Base-by-base conservation (phyloP, 306 rosid genomes). In the Cucurbita maxima region DNA sequence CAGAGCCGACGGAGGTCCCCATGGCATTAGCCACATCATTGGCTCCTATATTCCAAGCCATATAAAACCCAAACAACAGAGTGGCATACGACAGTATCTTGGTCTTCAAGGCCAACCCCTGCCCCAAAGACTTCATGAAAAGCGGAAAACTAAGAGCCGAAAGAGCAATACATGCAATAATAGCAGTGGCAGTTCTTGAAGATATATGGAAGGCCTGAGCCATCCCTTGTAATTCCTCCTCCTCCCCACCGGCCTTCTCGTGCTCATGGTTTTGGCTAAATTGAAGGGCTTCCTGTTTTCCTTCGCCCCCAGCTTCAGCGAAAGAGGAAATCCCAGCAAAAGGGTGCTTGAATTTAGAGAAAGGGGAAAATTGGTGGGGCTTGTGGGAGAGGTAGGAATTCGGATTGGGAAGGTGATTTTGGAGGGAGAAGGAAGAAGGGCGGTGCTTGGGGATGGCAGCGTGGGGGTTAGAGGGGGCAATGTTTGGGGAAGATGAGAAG, bases 31-130 rank as follows among this genome's bases (percentile, higher is more conserved):
- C 99, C 77, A 95, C 99, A 58, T 95, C 99, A 57, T 95, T 95
- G 25, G 99, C 97, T 12, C 99, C 99, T 19, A 95, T 95, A 77
- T 95, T 95, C 99, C 99, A 95, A 40, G 97, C 99, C 99, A 95
- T 95, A 83, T 95, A 95, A 41, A 95, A 91, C n/a, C 97, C 99
- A 67, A 88, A 88, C 55, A 95, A 66, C 16, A 95, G 77, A 0
- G 99, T 89, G 0, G 19, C 84, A 52, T 95, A 95, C 0, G 97
- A 89, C 48, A 91, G 47, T 41, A 86, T 16, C 54, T 80, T 90
- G 6, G 87, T 86, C 92, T 85, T 95, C 76, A 88, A 25, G 22
- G 83, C 7, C 77, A 87, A 16, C 0, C 88, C 89, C n/a, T 84
- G 86, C 20, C 87, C 91, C 78, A 95, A 19, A 5, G 99, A 86